Conservation (phyloP, 2,329 filamentous ascomycete genomes). For the Epichloe amarillans region DNA sequence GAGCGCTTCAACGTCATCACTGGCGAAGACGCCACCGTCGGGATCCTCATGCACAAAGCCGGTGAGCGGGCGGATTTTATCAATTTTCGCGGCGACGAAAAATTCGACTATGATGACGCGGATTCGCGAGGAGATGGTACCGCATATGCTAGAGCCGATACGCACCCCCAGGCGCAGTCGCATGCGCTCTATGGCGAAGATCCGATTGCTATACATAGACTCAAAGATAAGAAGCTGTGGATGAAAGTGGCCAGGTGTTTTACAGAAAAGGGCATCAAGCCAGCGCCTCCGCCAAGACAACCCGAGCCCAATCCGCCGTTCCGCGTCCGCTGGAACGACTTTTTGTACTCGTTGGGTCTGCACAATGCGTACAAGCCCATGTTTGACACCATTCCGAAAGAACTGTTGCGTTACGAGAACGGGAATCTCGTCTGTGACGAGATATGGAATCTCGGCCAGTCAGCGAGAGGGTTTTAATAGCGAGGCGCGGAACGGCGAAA, state of each 20-base stretch:
- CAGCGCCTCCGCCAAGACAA: slow-evolving; percentile 5
- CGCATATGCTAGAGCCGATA: slow-evolving; percentile 14
- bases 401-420: slow-evolving; percentile 9
- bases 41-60: slow-evolving; percentile 16
- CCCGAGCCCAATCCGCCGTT: slow-evolving; percentile 6
- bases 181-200: slow-evolving; percentile 14
- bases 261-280: slow-evolving; percentile 14
- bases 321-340: slow-evolving; percentile 12
- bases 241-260: slow-evolving; percentile 18
- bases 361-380: slow-evolving; percentile 9
- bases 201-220: slow-evolving; percentile 15
- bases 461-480: slow-evolving; percentile 7
- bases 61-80: slow-evolving; percentile 13
- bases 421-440: slow-evolving; percentile 14
- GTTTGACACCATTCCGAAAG: slow-evolving; percentile 13
- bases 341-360: slow-evolving; percentile 11
- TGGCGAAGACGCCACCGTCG: slow-evolving; percentile 18
- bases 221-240: slow-evolving; percentile 14
- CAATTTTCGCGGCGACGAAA: slow-evolving; percentile 17
- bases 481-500: not conserved
- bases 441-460: slow-evolving; percentile 14
- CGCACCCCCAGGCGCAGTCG: slow-evolving; percentile 12
- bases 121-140: slow-evolving; percentile 16
- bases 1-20: slow-evolving; percentile 13
- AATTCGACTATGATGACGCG: slow-evolving; percentile 17